Conservation (phyloP, 805 yeast species). For the Yarrowia bubula region DNA sequence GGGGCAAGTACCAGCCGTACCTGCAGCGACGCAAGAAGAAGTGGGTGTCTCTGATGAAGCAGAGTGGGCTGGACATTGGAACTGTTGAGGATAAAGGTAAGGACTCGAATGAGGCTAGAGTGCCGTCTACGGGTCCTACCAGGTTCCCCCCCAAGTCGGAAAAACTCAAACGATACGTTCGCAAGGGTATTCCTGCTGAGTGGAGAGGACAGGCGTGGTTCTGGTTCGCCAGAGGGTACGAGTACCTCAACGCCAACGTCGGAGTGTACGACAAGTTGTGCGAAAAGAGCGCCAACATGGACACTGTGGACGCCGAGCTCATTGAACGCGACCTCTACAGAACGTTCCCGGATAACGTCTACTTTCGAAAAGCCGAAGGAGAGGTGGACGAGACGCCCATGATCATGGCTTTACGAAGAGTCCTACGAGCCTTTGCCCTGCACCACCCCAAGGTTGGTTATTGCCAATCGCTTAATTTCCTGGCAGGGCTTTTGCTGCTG, state of each 20-base stretch:
- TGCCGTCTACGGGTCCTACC: constrained; percentile 43
- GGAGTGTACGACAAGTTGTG: constrained; percentile 76
- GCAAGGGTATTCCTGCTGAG: constrained; percentile 94
- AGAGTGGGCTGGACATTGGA: constrained; percentile 56
- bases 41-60: constrained; percentile 69
- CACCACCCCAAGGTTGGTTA: constrained; percentile 90
- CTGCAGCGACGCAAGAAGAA: constrained; percentile 64
- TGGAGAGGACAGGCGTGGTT: constrained; percentile 99
- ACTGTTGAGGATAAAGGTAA: constrained; percentile 39
- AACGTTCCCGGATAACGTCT: constrained; percentile 90
- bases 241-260: constrained; percentile 60
- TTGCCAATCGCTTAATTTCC: constrained; percentile 90
- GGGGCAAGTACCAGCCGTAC: constrained; percentile 62
- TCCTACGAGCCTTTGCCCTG: constrained; percentile 76
- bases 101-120: constrained; percentile 4
- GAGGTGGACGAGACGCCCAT: constrained; percentile 55
- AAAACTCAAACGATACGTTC: constrained; percentile 66
- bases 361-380: constrained; percentile 54
- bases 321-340: constrained; percentile 91
- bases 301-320: constrained; percentile 81
- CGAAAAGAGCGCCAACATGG: constrained; percentile 50
- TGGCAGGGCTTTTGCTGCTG: constrained; percentile 80
- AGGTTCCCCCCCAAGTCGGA: constrained; percentile 77
- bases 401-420: constrained; percentile 72
- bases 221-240: constrained; percentile 84